A percentile compares a stretch with the other conserved stretches of the same genome.
Evolutionary conservation across 768 basidiomycete species (phyloP).

Genomic region (Sutorius australiensis): DNA sequence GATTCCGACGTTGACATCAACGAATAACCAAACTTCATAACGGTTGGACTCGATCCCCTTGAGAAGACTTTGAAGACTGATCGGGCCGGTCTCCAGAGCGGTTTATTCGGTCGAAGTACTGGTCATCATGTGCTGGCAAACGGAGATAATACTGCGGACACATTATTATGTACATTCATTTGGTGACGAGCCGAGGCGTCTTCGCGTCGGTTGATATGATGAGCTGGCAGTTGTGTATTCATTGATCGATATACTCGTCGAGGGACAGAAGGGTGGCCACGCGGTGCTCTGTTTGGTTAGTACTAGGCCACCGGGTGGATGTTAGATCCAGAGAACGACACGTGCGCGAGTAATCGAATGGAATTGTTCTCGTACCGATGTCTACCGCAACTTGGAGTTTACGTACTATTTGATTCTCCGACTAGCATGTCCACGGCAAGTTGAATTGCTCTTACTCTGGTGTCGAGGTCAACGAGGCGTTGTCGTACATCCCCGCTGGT

Average conservation of each 20-base stretch:
- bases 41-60: background rate
- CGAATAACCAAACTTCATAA: background rate
- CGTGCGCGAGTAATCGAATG: background rate
- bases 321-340: no score
- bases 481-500: background rate
- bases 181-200: background rate
- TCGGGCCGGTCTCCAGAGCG: background rate
- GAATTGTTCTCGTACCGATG: no score
- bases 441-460: no score
- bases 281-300: no score
- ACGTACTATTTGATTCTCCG: no score
- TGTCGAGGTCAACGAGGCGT: background rate
- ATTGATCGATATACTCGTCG: no score
- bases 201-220: no score
- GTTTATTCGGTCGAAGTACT: background rate
- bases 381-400: no score
- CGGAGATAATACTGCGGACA: background rate
- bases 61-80: background rate
- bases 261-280: no score
- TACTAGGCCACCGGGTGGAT: no score
- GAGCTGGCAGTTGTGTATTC: no score
- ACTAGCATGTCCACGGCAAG: no score
- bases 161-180: background rate
- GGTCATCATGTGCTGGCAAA: background rate
- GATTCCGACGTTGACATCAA: background rate